Evolutionary conservation across 768 basidiomycete species (phyloP).

Genomic region (Leccinellum luteum): DNA sequence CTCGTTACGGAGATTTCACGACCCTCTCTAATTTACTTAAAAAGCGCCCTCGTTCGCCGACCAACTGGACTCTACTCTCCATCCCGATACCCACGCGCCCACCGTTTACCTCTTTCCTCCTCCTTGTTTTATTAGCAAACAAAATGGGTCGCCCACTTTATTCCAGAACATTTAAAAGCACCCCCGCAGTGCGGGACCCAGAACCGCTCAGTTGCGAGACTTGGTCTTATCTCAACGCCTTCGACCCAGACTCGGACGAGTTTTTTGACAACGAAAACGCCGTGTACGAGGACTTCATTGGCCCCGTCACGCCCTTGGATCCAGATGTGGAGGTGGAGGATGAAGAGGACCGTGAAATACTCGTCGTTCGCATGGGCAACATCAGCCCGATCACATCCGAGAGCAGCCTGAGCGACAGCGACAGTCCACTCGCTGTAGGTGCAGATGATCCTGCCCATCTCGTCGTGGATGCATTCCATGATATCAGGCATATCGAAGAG

Average conservation of each 20-base stretch:
- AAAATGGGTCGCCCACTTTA: conserved; percentile 62
- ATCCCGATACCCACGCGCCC: conserved; percentile 9
- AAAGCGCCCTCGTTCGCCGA: conserved; percentile 6
- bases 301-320: conserved; percentile 29
- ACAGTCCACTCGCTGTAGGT: conserved; percentile 47
- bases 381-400: conserved; percentile 40
- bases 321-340: conserved; percentile 21
- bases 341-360: conserved; percentile 30
- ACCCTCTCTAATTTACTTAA: conserved; percentile 11
- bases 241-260: conserved; percentile 81
- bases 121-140: conserved; percentile 29
- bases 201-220: conserved; percentile 45
- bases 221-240: conserved; percentile 65
- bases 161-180: conserved; percentile 40
- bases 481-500: conserved; percentile 23
- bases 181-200: conserved; percentile 45
- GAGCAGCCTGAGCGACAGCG: conserved; percentile 43
- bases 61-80: neutral
- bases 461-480: conserved; percentile 36
- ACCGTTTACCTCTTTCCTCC: neutral
- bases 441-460: conserved; percentile 42
- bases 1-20: neutral
- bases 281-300: conserved; percentile 64
- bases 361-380: conserved; percentile 29
- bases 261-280: conserved; percentile 60